Conservation (phyloP, 345 rosid genomes). For the Lepidium africanum region DNA sequence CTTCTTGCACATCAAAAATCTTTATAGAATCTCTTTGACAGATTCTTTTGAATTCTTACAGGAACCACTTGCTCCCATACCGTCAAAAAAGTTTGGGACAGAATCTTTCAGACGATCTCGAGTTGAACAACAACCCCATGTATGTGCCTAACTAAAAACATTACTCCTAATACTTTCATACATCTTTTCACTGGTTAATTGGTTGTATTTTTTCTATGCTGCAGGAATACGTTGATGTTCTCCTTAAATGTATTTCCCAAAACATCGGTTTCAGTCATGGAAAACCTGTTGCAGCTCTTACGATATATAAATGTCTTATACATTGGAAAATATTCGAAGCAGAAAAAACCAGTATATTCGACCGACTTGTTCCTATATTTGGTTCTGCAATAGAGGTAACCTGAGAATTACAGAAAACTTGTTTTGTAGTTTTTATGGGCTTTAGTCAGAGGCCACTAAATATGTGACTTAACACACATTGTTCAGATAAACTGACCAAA, state of each 20-base stretch:
- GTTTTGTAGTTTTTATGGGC: not conserved
- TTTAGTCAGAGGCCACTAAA: not conserved
- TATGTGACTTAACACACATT: not conserved
- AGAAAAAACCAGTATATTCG: constrained; percentile 89
- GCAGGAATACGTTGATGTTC: constrained; percentile 72
- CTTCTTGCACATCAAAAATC: not conserved
- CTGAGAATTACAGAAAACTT: constrained; percentile 43
- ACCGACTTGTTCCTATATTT: constrained; percentile 80
- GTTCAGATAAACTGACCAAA: not conserved
- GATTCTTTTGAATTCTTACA: constrained; percentile 20
- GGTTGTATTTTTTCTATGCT: constrained; percentile 20
- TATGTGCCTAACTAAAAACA: constrained; percentile 31
- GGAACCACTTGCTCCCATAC: constrained; percentile 45
- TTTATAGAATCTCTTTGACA: constrained; percentile 2
- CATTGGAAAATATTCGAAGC: constrained; percentile 88
- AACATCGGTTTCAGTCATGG: constrained; percentile 79
- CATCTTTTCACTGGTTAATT: constrained; percentile 12
- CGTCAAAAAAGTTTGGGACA: constrained; percentile 43
- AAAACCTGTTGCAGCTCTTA: constrained; percentile 78
- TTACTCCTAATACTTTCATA: not conserved
- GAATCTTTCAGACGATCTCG: constrained; percentile 56
- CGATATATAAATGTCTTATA: constrained; percentile 86
- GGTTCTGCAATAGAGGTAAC: constrained; percentile 89
- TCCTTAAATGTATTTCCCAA: constrained; percentile 53
- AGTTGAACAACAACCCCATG: constrained; percentile 60